Evolutionary conservation across 768 basidiomycete genomes (phyloP).

Genomic region (Pisolithus sp.): DNA sequence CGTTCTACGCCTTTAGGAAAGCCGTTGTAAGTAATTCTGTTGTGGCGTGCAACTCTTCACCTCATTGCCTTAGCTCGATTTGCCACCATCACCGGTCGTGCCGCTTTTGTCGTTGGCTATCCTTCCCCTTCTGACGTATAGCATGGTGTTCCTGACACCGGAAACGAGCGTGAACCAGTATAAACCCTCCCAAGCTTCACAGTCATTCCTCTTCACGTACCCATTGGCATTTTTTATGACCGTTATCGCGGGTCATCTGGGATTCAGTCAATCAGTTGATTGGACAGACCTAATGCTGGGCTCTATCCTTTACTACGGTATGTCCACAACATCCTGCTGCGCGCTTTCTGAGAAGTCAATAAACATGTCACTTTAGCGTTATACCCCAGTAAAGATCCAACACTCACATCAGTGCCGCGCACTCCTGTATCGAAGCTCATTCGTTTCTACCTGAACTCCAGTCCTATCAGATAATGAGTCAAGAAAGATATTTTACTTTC

Average conservation of each 20-base stretch:
- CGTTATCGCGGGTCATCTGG: conserved; percentile 49
- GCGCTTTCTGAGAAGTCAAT: not conserved
- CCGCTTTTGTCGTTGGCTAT: conserved; percentile 52
- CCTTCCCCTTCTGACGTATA: conserved; percentile 57
- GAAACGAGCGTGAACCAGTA: conserved; percentile 41
- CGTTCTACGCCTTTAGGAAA: conserved; percentile 56
- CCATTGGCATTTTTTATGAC: conserved; percentile 44
- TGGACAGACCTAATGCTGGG: conserved; percentile 58
- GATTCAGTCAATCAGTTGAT: conserved; percentile 54
- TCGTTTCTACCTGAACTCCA: conserved; percentile 76
- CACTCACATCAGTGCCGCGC: conserved; percentile 37
- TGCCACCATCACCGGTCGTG: conserved; percentile 44
- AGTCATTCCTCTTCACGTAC: conserved; percentile 55
- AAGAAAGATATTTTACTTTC: conserved; percentile 93
- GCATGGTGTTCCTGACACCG: conserved; percentile 55
- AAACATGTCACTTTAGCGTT: conserved; percentile 35
- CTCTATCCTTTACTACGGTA: conserved; percentile 59
- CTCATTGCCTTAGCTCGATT: conserved; percentile 37
- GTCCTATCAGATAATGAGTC: conserved; percentile 90
- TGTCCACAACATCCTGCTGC: conserved; percentile 8
- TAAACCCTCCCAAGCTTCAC: conserved; percentile 45
- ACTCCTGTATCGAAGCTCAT: conserved; percentile 50
- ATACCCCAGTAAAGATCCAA: conserved; percentile 42
- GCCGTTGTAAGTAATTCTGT: conserved; percentile 41
- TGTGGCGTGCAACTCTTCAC: not conserved